These are phyloP conservation scores for Rhytidiadelphus loreus DNA, from an alignment of 225 moss, liverwort and hornwort genomes.

Conservation along the genomic window DNA sequence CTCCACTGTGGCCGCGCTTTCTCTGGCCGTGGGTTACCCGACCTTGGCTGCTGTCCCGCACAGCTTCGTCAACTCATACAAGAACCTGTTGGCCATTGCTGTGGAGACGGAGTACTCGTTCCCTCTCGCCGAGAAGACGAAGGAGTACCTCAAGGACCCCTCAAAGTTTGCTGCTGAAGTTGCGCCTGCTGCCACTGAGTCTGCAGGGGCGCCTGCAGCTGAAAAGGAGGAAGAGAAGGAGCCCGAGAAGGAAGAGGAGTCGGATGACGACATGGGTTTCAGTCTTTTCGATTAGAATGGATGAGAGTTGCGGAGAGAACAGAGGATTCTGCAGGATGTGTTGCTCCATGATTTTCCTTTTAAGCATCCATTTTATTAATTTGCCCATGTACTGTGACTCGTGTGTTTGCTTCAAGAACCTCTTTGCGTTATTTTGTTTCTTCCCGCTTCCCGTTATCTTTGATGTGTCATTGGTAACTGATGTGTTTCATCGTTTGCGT, in stretches of 20 bases:
- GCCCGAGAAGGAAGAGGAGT: slow-evolving; percentile 66
- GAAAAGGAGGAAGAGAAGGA: slow-evolving; percentile 48
- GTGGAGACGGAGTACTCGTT: slow-evolving; percentile 87
- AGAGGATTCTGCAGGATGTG: not conserved
- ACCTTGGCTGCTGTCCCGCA: slow-evolving; percentile 86
- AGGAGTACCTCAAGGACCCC: slow-evolving; percentile 90
- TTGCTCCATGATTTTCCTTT: not conserved
- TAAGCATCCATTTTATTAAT: not conserved
- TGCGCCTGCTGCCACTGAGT: slow-evolving; percentile 21
- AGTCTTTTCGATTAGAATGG: slow-evolving; percentile 58
- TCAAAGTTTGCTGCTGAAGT: slow-evolving; percentile 57
- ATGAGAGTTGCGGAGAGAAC: not conserved
- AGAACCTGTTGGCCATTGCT: slow-evolving; percentile 83
- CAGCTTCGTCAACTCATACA: slow-evolving; percentile 74
- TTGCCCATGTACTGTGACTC: not conserved
- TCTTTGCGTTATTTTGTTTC: too few species aligned
- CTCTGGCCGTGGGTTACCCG: slow-evolving; percentile 68
- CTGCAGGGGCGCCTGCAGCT: slow-evolving; percentile 25
- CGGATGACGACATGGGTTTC: slow-evolving; percentile 91
- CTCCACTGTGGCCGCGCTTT: slow-evolving; percentile 67
- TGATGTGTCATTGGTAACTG: not conserved
- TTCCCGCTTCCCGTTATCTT: too few species aligned
- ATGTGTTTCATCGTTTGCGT: too few species aligned
- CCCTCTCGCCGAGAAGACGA: slow-evolving; percentile 77
- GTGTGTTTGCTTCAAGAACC: not conserved